Evolutionary conservation across 345 rosid species (phyloP), one percentile per base, ranked within the genome.

Genomic region (Mercurialis annua): DNA sequence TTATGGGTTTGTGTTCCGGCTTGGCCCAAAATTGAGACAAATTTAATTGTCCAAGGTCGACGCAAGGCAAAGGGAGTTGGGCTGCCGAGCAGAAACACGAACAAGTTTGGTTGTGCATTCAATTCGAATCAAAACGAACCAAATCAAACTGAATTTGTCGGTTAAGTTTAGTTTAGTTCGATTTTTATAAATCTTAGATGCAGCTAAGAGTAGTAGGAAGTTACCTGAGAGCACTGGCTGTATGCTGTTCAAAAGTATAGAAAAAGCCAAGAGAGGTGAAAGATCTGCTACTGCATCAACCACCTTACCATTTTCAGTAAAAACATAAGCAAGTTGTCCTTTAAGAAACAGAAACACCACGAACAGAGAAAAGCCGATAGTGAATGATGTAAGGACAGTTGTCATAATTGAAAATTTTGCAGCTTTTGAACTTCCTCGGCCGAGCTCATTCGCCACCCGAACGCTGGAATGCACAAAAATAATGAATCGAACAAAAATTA

Each of bases 221-320:
- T 54, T 81, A 88, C 95, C 97, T 0, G 91, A 88, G 24, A 91
- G 91, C 24, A 91, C 97, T 9, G 97, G 97, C 46, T 91, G 97
- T 62, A 91, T 75, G 61, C 92, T 88, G 77, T 91, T 88, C 72
- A 86, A 1, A 58, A 88, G 95, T 31, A 90, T 90, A 50, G 97
- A 88, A 64, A 76, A 49, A 42, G 96, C 88, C 47, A 91, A 64
- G 16, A 91, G 76, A 3, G 87, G 92, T 18, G 97, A 91, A 49
- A 91, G 82, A 52, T 83, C 77, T 1, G 86, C 84, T n/a, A 88
- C 92, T 38, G 87, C 87, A 2, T 64, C 43, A 10, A 83, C 92
- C 30, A 91, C 97, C 61, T 74, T 73, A 17, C 72, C 68, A 50
- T 74, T 83, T 60, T 74, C 64, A 0, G 96, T 88, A 73, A 88